Evolutionary conservation across 306 rosid species (phyloP), one percentile per base, ranked within the genome.

Genomic region (Lathyrus sativus): DNA sequence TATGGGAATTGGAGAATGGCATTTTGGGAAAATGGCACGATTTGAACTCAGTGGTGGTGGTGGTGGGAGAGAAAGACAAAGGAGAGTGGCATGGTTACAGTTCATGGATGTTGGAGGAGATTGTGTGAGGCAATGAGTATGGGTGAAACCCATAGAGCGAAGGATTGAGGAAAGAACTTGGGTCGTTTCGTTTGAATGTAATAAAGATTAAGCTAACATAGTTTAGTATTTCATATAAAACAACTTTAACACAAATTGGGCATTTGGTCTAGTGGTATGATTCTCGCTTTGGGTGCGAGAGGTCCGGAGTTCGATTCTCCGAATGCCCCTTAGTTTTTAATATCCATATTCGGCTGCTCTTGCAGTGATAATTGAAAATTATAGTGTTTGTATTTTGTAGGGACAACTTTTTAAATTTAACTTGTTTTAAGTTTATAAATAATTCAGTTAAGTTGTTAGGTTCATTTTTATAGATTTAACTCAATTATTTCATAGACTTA

Each of bases 21-120:
- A 42, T 65, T 60, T 83, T 19, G 88, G 83, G 81, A 73, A 50
- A 66, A 59, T 61, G 11, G 3, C 10, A 2, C 6, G 49, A 67
- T 6, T 72, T 24, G 62, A 42, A 4, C 75, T 80, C 9, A 62
- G 12, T 43, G 69, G 44, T 18, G 59, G 44, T 18, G 59, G 44
- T n/a, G 74, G 14, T 14, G 82, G 65, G 11, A 78, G 54, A 64
- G 86, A 3, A 46, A 81, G 31, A 64, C 71, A 35, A 44, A 79
- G 76, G 68, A 82, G 64, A 60, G 79, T 54, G 45, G 73, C 74
- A 76, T 82, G 77, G 56, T 72, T 77, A 81, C 76, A 79, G 79
- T 28, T 82, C 96, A 87, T 92, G 80, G 81, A 67, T 65, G 73
- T 45, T 70, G 18, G 53, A 6, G 55, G 8, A 33, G 48, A 18